Evolutionary conservation across 805 yeast species (phyloP).

Genomic region (Yarrowia sp.): DNA sequence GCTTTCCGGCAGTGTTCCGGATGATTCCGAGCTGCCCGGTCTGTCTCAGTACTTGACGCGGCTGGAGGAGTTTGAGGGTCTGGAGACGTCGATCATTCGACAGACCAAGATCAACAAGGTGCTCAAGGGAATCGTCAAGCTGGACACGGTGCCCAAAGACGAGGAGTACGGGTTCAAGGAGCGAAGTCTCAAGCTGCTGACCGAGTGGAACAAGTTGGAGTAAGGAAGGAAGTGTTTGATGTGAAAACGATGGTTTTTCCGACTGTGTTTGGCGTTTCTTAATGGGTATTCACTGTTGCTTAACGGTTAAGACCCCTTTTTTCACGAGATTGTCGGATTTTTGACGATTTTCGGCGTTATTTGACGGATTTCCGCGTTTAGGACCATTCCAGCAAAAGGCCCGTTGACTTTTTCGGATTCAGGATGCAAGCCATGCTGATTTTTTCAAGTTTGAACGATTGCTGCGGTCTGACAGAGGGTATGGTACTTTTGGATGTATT

Average conservation of each 20-base stretch:
- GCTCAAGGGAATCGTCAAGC: constrained; percentile 36
- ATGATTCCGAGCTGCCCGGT: constrained; percentile 33
- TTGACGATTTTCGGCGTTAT: not conserved
- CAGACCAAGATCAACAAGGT: constrained; percentile 41
- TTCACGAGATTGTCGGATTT: not conserved
- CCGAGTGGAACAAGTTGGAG: constrained; percentile 13
- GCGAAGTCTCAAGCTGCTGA: constrained; percentile 34
- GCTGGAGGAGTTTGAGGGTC: constrained; percentile 37
- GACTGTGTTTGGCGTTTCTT: not conserved
- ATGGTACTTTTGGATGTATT: constrained; percentile 8
- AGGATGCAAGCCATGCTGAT: too few relatives aligned
- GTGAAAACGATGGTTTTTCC: not conserved
- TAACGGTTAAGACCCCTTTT: not conserved
- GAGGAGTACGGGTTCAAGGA: constrained; percentile 36
- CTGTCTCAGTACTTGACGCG: constrained; percentile 35
- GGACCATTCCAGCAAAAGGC: not conserved
- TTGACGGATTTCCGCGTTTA: not conserved
- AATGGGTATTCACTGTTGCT: not conserved
- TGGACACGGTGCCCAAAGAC: constrained; percentile 37
- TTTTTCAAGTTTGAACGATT: not conserved
- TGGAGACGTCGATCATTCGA: constrained; percentile 37
- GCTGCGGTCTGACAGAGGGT: not conserved
- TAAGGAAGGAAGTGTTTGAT: not conserved
- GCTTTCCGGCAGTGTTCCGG: constrained; percentile 16
- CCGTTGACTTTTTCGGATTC: too few relatives aligned